Evolutionary conservation across 768 basidiomycete species (phyloP).

Genomic region (Solioccasus polychromus): DNA sequence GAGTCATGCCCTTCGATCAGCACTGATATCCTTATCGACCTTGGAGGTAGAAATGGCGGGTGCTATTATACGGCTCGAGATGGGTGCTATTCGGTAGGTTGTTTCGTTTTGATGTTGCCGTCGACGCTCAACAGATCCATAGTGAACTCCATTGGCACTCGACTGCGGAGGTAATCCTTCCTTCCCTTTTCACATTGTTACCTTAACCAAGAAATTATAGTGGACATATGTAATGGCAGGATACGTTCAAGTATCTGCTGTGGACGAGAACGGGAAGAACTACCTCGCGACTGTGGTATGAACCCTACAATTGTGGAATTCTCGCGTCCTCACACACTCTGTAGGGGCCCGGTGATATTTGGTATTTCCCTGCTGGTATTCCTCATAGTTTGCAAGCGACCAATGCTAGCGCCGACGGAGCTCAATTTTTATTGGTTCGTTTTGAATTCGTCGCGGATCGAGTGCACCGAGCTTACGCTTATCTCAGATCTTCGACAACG

Average conservation of each 20-base stretch:
- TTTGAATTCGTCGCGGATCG: too few relatives aligned
- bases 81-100: slow-evolving; percentile 29
- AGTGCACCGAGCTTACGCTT: too few relatives aligned
- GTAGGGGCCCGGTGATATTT: slow-evolving; percentile 42
- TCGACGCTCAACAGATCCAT: not conserved
- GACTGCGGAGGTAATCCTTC: slow-evolving; percentile 27
- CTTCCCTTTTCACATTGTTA: too few relatives aligned
- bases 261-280: slow-evolving; percentile 45
- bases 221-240: slow-evolving; percentile 52
- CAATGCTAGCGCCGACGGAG: too few relatives aligned
- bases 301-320: too few relatives aligned
- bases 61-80: slow-evolving; percentile 39
- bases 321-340: slow-evolving; percentile 24
- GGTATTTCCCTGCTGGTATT: slow-evolving; percentile 54
- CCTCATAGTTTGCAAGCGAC: slow-evolving; percentile 54
- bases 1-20: too few relatives aligned
- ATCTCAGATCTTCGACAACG: slow-evolving; percentile 34
- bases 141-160: slow-evolving; percentile 44
- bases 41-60: too few relatives aligned
- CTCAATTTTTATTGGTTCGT: too few relatives aligned
- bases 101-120: too few relatives aligned
- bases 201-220: slow-evolving; percentile 4
- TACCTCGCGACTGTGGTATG: slow-evolving; percentile 50
- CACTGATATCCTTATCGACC: too few relatives aligned
- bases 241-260: slow-evolving; percentile 41